phyloP scores from a whole-genome alignment of 169 alveolate species.

The Eimeria sp. region DNA sequence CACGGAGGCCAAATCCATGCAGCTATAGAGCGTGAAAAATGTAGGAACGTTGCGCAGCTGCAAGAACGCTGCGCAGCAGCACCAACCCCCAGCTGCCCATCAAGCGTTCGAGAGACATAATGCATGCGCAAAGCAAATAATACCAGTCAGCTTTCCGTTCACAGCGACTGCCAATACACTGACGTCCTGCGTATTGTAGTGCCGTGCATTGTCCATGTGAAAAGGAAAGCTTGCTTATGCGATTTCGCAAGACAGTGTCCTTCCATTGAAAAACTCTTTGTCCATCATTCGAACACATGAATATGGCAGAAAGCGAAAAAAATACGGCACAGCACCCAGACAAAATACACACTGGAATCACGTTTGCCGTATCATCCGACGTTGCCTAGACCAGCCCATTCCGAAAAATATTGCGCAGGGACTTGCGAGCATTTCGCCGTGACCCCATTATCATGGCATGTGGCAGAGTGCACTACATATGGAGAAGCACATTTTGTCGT shows the following conservation, averaged over 20 bases:
- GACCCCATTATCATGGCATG: neutral
- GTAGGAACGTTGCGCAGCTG: neutral
- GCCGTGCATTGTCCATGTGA: neutral
- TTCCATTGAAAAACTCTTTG: neutral
- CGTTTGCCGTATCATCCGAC: too few relatives aligned
- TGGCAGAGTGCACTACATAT: neutral
- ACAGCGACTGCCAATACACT: neutral
- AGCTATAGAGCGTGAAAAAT: neutral
- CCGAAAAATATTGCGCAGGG: too few relatives aligned
- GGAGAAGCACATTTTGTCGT: neutral
- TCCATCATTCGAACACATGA: neutral
- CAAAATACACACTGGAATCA: neutral
- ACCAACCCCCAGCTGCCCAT: neutral
- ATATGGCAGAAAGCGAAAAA: neutral
- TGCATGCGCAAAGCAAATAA: neutral
- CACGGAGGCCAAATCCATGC: neutral
- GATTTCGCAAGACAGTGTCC: neutral
- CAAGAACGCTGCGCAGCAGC: too few relatives aligned
- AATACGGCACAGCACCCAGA: neutral
- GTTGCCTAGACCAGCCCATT: too few relatives aligned
- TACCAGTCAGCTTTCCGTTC: neutral
- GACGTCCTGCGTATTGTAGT: constrained; percentile 3
- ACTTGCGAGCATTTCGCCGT: neutral
- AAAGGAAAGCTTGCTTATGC: neutral
- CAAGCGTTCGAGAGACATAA: neutral